Percentiles rank a stretch among this genome's conserved stretches.
Conservation (phyloP, 2,329 filamentous ascomycete genomes). For the Ascochyta viciae-villosae region DNA sequence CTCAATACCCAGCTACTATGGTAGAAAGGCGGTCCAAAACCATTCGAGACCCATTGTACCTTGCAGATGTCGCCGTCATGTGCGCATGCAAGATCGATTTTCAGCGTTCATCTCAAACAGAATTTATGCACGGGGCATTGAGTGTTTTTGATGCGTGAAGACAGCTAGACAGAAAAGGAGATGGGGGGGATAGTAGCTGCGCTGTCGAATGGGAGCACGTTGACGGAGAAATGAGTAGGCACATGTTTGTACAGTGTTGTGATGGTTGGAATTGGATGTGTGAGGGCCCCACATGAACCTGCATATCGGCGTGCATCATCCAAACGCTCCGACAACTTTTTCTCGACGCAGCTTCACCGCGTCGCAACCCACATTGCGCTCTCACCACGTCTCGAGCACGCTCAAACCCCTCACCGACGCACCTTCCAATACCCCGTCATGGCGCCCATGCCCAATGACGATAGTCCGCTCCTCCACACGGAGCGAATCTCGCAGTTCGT, state of each 20-base stretch:
- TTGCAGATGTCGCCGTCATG: too few relatives aligned
- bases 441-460: conserved; percentile 29
- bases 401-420: background rate
- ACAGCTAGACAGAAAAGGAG: too few relatives aligned
- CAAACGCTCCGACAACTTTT: conserved; percentile 38
- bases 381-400: background rate
- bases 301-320: background rate
- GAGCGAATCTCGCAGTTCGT: conserved; percentile 84
- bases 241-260: background rate
- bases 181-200: too few relatives aligned
- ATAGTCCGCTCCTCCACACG: conserved; percentile 67
- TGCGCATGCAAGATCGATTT: too few relatives aligned
- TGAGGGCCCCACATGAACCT: background rate
- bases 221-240: too few relatives aligned
- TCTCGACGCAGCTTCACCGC: conserved; percentile 22
- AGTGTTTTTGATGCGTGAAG: too few relatives aligned
- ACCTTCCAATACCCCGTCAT: conserved; percentile 23
- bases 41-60: too few relatives aligned
- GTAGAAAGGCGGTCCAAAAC: too few relatives aligned
- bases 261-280: background rate
- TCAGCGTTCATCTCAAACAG: too few relatives aligned
- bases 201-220: too few relatives aligned
- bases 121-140: too few relatives aligned
- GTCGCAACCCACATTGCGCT: conserved; percentile 26
- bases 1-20: too few relatives aligned